Conservation (phyloP, 2,329 filamentous ascomycete species). For the Leptographium procerum region DNA sequence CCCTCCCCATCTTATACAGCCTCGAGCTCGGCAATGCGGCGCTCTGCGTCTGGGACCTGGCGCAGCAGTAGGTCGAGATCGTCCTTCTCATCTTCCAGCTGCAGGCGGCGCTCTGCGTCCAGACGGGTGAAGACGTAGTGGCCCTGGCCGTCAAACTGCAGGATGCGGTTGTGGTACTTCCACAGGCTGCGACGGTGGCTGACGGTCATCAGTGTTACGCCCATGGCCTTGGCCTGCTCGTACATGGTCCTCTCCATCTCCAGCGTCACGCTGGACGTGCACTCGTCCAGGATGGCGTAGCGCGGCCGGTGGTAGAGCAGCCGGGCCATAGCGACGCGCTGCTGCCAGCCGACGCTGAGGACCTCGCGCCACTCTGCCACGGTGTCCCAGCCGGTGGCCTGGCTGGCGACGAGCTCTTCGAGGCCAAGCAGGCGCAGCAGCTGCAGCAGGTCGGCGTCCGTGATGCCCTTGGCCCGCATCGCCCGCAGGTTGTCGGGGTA, state of each 20-base stretch:
- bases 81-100: constrained; percentile 92
- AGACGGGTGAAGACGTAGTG: constrained; percentile 80
- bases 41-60: constrained; percentile 79
- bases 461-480: constrained; percentile 75
- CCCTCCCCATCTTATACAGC: neutral
- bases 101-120: constrained; percentile 75
- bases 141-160: constrained; percentile 95
- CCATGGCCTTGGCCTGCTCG: constrained; percentile 81
- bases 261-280: constrained; percentile 87
- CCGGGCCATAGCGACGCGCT: constrained; percentile 91
- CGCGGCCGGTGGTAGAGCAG: constrained; percentile 87
- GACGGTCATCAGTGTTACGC: constrained; percentile 95
- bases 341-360: constrained; percentile 82
- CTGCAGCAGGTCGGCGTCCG: constrained; percentile 65
- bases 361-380: constrained; percentile 97
- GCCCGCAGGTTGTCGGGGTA: constrained; percentile 84
- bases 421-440: constrained; percentile 75
- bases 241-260: constrained; percentile 97
- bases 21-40: constrained; percentile 69
- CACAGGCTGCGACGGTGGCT: constrained; percentile 83
- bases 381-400: constrained; percentile 68
- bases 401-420: constrained; percentile 67
- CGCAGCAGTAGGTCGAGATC: constrained; percentile 78
- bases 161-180: constrained; percentile 89
- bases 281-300: constrained; percentile 95